phyloP scores from a whole-genome alignment of 495 filamentous ascomycete species.

The Hapsidospora chrysogenum region DNA sequence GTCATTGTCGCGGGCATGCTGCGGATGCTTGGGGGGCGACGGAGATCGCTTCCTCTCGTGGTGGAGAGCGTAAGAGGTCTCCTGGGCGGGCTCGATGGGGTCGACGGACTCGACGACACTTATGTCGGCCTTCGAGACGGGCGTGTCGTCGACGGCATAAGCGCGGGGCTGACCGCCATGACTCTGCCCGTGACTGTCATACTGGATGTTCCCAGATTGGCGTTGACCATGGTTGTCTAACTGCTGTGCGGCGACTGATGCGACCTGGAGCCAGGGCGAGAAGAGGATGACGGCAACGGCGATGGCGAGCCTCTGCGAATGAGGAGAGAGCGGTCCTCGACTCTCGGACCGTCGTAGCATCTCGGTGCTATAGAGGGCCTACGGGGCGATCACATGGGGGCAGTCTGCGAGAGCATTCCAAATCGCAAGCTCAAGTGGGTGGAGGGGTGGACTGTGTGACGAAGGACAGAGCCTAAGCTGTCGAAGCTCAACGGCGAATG shows the following conservation, averaged over 20 bases:
- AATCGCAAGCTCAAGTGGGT: too few relatives aligned
- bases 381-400: slow-evolving; percentile 9
- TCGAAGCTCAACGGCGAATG: too few relatives aligned
- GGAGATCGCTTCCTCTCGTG: neutral
- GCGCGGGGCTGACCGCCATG: too few relatives aligned
- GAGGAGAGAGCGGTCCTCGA: slow-evolving; percentile 28
- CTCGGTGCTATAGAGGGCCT: slow-evolving; percentile 16
- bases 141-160: too few relatives aligned
- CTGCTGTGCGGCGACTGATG: slow-evolving; percentile 34
- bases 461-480: too few relatives aligned
- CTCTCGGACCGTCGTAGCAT: slow-evolving; percentile 41
- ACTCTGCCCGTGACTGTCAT: slow-evolving; percentile 8
- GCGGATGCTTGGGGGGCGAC: neutral
- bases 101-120: too few relatives aligned
- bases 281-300: slow-evolving; percentile 34
- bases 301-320: slow-evolving; percentile 25
- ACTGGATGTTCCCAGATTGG: slow-evolving; percentile 13
- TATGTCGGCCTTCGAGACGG: slow-evolving; percentile 1
- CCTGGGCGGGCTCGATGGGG: too few relatives aligned
- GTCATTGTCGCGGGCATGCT: neutral
- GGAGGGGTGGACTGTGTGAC: too few relatives aligned
- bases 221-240: slow-evolving; percentile 29
- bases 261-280: slow-evolving; percentile 31
- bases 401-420: too few relatives aligned
- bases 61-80: too few relatives aligned